phyloP scores from a whole-genome alignment of 371 early-diverging fungal genomes.

The Capillidium heterosporum region DNA sequence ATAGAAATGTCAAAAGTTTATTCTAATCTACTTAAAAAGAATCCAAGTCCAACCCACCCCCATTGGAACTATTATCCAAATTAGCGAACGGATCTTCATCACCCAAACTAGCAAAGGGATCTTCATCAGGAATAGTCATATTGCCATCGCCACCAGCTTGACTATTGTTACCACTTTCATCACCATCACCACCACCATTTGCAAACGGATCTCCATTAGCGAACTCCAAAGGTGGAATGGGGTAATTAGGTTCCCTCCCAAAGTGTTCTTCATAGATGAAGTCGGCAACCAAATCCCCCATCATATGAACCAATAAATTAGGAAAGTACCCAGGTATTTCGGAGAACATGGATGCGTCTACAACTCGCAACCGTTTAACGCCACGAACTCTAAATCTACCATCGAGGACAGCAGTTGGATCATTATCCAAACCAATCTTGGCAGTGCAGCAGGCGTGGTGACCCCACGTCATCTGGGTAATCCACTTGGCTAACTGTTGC shows the following conservation, averaged over 20 bases:
- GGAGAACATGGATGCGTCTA: conserved; percentile 26
- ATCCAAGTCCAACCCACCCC: too few species aligned
- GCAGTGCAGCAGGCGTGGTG: conserved; percentile 14
- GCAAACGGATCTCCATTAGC: too few species aligned
- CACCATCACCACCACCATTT: too few species aligned
- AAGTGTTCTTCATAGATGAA: background rate
- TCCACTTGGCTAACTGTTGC: background rate
- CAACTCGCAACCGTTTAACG: conserved; percentile 17
- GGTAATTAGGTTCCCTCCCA: background rate
- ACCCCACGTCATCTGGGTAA: conserved; percentile 8
- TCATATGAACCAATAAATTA: conserved; percentile 10
- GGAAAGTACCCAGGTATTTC: conserved; percentile 10
- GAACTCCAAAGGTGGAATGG: too few species aligned
- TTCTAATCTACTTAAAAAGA: too few species aligned
- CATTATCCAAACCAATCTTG: conserved; percentile 13
- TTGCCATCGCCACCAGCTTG: too few species aligned
- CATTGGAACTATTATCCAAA: too few species aligned
- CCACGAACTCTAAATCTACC: conserved; percentile 19
- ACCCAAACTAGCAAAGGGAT: too few species aligned
- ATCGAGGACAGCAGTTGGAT: conserved; percentile 19
- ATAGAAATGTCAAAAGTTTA: too few species aligned
- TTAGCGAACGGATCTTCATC: too few species aligned
- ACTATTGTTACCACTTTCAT: too few species aligned
- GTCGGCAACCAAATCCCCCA: conserved; percentile 12
- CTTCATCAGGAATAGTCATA: too few species aligned